phyloP scores from a whole-genome alignment of 1,284 basidiomycete genomes.

The Sporisorium exsertum region DNA sequence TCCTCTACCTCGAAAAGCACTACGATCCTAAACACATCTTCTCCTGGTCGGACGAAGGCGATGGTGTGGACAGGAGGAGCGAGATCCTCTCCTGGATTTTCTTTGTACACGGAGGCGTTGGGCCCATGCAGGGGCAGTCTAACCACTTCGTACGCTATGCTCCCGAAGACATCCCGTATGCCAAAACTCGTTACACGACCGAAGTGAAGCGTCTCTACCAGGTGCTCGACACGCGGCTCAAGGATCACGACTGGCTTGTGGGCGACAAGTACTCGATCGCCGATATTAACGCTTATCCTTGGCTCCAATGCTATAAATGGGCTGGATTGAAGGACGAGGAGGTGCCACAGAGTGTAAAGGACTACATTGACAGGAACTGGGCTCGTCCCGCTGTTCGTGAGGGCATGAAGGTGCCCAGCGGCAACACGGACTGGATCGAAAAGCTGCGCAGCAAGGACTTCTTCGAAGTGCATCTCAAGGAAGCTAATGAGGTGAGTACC shows the following conservation, averaged over 20 bases:
- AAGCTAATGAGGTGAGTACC: constrained; percentile 19
- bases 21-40: constrained; percentile 60
- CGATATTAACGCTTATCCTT: constrained; percentile 59
- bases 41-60: constrained; percentile 37
- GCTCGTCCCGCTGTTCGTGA: constrained; percentile 21
- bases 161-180: constrained; percentile 57
- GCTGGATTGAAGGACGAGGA: constrained; percentile 40
- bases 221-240: constrained; percentile 51
- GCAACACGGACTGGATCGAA: constrained; percentile 36
- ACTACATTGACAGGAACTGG: constrained; percentile 46
- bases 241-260: constrained; percentile 56
- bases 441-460: constrained; percentile 41
- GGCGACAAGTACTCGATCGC: constrained; percentile 58
- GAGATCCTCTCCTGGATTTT: constrained; percentile 51
- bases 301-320: constrained; percentile 51
- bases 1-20: constrained; percentile 59
- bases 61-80: constrained; percentile 39
- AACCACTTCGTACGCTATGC: constrained; percentile 57
- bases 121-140: constrained; percentile 57
- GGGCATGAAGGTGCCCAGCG: constrained; percentile 41
- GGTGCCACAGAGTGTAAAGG: constrained; percentile 26
- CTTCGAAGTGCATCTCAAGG: constrained; percentile 11
- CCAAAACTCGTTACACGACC: constrained; percentile 40
- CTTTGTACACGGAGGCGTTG: constrained; percentile 48
- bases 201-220: constrained; percentile 53